These are phyloP conservation scores for Kazachstania kunashirensis DNA, from an alignment of 805 yeast species.

Conservation along the genomic window DNA sequence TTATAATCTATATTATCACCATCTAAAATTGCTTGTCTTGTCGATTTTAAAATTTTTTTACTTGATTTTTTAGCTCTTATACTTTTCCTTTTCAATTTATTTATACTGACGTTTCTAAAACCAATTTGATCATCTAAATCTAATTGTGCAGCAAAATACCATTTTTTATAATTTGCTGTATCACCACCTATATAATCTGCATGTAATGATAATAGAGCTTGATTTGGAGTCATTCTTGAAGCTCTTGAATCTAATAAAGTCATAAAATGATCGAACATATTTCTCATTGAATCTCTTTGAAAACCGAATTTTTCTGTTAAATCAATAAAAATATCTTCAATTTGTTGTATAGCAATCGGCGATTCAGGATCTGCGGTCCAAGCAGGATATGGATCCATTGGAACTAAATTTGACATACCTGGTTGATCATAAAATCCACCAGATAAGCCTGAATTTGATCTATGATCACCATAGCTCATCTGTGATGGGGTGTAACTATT, in stretches of 20 bases:
- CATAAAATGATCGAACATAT: constrained; percentile 82
- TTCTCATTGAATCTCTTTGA: constrained; percentile 89
- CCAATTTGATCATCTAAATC: constrained; percentile 64
- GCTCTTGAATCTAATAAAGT: constrained; percentile 73
- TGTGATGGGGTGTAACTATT: constrained; percentile 61
- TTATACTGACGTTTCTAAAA: constrained; percentile 47
- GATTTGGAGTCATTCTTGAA: constrained; percentile 81
- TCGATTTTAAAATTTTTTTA: constrained; percentile 47
- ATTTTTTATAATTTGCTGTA: constrained; percentile 73
- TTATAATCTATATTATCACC: neutral
- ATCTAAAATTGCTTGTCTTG: constrained; percentile 9
- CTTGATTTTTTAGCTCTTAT: constrained; percentile 75
- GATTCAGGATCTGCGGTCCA: constrained; percentile 96
- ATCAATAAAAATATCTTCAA: constrained; percentile 79
- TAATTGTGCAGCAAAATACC: constrained; percentile 84
- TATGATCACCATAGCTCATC: constrained; percentile 69
- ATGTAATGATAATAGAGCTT: constrained; percentile 69
- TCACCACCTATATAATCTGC: constrained; percentile 88
- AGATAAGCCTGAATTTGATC: constrained; percentile 42
- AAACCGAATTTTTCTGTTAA: constrained; percentile 75
- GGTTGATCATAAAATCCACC: constrained; percentile 1
- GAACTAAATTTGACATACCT: constrained; percentile 25
- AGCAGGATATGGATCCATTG: constrained; percentile 95
- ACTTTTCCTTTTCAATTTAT: constrained; percentile 69
- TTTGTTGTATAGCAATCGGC: constrained; percentile 70